A percentile compares a stretch with the other conserved stretches of the same genome.
Conservation (phyloP, 495 filamentous ascomycete genomes). For the Penicillium manginii region DNA sequence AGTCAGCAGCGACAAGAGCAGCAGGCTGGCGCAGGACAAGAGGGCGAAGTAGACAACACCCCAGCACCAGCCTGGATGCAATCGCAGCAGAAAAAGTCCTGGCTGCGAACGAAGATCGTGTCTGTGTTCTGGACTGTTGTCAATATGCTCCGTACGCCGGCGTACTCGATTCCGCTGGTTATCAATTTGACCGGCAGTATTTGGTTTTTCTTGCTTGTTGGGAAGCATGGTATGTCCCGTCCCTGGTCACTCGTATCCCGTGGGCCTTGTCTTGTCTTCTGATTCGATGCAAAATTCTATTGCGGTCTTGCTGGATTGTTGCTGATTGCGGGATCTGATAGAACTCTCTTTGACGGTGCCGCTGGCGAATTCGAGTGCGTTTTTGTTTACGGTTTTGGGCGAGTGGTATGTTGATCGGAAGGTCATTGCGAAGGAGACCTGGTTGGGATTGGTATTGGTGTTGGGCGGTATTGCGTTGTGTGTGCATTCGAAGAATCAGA, state of each 20-base stretch:
- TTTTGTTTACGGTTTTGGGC: slow-evolving; percentile 90
- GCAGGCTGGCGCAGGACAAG: neutral
- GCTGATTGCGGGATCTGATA: slow-evolving; percentile 28
- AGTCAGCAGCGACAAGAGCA: slow-evolving; percentile 16
- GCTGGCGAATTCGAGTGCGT: slow-evolving; percentile 91
- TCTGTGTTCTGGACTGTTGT: slow-evolving; percentile 70
- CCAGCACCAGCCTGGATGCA: slow-evolving; percentile 33
- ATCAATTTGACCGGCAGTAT: slow-evolving; percentile 93
- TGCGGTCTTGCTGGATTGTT: neutral
- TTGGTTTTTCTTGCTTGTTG: slow-evolving; percentile 97
- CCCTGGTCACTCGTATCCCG: no score
- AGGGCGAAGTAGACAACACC: slow-evolving; percentile 27
- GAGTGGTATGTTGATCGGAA: slow-evolving; percentile 96
- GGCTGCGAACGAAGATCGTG: slow-evolving; percentile 57
- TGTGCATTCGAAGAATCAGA: slow-evolving; percentile 63
- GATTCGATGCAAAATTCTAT: neutral
- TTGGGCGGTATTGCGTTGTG: slow-evolving; percentile 85
- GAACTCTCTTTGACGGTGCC: slow-evolving; percentile 93
- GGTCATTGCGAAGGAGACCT: slow-evolving; percentile 84
- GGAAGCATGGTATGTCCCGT: slow-evolving; percentile 73
- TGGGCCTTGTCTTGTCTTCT: no score
- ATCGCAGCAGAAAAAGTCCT: slow-evolving; percentile 27
- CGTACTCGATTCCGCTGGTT: slow-evolving; percentile 82
- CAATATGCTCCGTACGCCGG: slow-evolving; percentile 78
- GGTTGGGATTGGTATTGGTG: slow-evolving; percentile 83